These are phyloP conservation scores for Rhodotorula sp. DNA, from an alignment of 1,284 basidiomycete genomes.

Conservation along the genomic window DNA sequence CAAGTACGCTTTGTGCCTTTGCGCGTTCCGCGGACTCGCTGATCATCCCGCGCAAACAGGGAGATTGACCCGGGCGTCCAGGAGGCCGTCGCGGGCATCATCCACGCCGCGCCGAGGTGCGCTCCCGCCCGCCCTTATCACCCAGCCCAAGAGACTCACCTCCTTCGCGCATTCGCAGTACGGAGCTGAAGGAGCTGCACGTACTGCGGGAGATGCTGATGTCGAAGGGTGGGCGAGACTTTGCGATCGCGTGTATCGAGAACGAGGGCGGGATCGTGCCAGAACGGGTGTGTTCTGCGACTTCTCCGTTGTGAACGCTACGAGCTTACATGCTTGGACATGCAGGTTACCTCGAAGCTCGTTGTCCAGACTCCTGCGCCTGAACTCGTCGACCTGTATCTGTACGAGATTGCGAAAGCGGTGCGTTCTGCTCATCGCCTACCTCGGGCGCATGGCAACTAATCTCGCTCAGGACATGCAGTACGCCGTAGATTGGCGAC, in stretches of 20 bases:
- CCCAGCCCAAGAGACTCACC: not conserved
- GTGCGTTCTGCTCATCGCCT: not conserved
- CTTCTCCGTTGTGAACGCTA: conserved; percentile 36
- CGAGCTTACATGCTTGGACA: not conserved
- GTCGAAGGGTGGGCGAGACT: conserved; percentile 89
- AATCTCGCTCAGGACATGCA: not conserved
- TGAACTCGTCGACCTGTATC: conserved; percentile 81
- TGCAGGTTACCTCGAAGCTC: conserved; percentile 71
- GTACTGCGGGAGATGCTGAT: conserved; percentile 87
- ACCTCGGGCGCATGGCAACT: no score
- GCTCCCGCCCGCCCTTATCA: conserved; percentile 5
- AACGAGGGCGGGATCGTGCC: conserved; percentile 77
- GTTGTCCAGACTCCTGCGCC: conserved; percentile 66
- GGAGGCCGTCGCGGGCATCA: conserved; percentile 74
- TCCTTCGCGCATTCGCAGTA: conserved; percentile 19
- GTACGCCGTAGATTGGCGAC: conserved; percentile 73
- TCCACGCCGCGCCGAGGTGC: conserved; percentile 85
- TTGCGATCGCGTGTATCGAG: conserved; percentile 75
- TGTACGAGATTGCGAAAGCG: conserved; percentile 81
- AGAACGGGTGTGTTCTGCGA: conserved; percentile 60
- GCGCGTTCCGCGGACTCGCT: not conserved
- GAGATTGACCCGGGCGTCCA: conserved; percentile 79
- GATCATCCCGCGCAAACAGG: conserved; percentile 55
- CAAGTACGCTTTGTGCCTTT: conserved; percentile 54
- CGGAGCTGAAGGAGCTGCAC: conserved; percentile 71